phyloP scores from a whole-genome alignment of 306 rosid genomes.

The Rosa chinensis region DNA sequence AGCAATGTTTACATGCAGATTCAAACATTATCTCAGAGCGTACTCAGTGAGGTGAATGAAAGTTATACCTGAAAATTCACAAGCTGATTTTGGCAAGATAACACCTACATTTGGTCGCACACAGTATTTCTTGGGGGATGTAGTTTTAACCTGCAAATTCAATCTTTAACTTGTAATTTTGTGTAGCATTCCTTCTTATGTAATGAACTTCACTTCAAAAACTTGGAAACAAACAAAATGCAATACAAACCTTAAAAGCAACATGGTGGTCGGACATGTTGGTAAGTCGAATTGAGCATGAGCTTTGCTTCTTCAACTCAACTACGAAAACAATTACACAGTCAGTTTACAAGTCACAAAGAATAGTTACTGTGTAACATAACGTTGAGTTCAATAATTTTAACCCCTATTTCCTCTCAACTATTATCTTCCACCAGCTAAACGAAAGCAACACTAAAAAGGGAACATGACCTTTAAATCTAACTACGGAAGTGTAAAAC shows the following conservation, averaged over 20 bases:
- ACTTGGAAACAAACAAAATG: constrained; percentile 9
- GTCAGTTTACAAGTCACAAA: background rate
- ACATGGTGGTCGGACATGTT: constrained; percentile 59
- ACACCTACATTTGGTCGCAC: constrained; percentile 92
- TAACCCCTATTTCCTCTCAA: background rate
- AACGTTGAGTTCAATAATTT: background rate
- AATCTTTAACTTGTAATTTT: background rate
- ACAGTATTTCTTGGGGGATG: constrained; percentile 86
- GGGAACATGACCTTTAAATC: background rate
- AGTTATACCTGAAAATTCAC: constrained; percentile 70
- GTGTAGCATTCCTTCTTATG: background rate
- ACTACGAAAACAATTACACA: constrained; percentile 41
- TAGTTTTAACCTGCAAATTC: constrained; percentile 80
- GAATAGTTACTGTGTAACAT: background rate
- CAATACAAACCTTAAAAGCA: constrained; percentile 75
- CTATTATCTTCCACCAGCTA: background rate
- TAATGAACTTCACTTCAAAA: background rate
- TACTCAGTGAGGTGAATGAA: background rate
- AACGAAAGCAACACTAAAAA: background rate
- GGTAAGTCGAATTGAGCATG: constrained; percentile 65
- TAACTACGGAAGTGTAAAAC: background rate
- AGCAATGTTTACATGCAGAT: background rate
- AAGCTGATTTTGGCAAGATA: constrained; percentile 58
- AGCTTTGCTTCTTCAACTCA: constrained; percentile 82
- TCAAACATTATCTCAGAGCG: background rate